These are phyloP conservation scores for Erysimum cheiri DNA, from an alignment of 441 rosid species.

Conservation along the genomic window DNA sequence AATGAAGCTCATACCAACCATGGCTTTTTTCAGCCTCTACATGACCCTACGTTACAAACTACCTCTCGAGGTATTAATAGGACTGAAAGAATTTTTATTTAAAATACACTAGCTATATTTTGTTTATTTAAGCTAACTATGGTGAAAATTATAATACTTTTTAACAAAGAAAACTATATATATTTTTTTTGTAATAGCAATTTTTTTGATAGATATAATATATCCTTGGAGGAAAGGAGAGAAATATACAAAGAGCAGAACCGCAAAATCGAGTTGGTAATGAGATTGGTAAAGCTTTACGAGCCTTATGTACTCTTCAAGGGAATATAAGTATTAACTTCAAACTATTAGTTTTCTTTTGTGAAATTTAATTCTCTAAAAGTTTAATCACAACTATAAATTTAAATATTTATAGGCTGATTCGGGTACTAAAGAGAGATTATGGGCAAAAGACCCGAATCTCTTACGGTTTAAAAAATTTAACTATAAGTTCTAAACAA, in stretches of 20 bases:
- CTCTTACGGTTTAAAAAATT: no score
- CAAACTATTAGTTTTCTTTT: neutral
- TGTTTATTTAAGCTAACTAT: neutral
- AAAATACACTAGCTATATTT: no score
- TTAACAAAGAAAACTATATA: no score
- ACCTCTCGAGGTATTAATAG: conserved; percentile 33
- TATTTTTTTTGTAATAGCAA: neutral
- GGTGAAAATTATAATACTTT: no score
- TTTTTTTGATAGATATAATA: conserved; percentile 50
- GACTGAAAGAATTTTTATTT: no score
- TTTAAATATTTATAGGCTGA: no score
- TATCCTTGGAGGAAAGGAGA: conserved; percentile 51
- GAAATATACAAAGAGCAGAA: conserved; percentile 47
- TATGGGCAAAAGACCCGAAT: no score
- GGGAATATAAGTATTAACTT: conserved; percentile 47
- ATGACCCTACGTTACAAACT: conserved; percentile 67
- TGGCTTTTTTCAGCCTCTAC: conserved; percentile 69
- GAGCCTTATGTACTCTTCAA: conserved; percentile 47
- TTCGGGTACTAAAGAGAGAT: no score
- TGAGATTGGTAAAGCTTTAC: conserved; percentile 45
- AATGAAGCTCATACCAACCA: conserved; percentile 51
- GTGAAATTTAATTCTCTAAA: neutral
- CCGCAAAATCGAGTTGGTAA: conserved; percentile 48
- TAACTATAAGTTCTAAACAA: no score
- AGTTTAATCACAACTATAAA: no score